Evolutionary conservation across 208 protist genomes (phyloP).

Genomic region (Trypanosomatidae sp.): DNA sequence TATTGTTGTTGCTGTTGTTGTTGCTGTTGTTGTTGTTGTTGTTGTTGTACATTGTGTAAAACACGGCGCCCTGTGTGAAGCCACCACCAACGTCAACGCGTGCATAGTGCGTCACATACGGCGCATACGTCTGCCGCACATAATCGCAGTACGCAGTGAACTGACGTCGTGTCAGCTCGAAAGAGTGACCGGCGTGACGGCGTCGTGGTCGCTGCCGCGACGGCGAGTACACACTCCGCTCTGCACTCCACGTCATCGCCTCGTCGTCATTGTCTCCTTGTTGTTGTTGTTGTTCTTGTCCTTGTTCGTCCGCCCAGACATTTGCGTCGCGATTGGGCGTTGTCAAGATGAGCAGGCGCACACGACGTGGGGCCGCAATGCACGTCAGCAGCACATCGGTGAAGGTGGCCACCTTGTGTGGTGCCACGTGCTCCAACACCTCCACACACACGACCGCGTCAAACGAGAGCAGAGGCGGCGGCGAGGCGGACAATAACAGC

Average conservation of each 20-base stretch:
- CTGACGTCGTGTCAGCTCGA: constrained; percentile 39
- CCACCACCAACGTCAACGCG: constrained; percentile 17
- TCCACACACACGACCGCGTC: constrained; percentile 48
- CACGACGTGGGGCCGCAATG: constrained; percentile 10
- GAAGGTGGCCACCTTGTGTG: constrained; percentile 20
- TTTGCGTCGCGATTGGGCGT: constrained; percentile 43
- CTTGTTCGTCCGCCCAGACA: background rate
- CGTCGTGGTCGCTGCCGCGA: constrained; percentile 2
- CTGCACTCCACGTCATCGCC: background rate
- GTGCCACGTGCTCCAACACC: constrained; percentile 34
- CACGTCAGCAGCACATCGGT: constrained; percentile 29
- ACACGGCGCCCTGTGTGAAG: constrained; percentile 35
- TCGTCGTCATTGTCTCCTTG: background rate
- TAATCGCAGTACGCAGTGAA: constrained; percentile 26
- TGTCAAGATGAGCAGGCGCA: constrained; percentile 20
- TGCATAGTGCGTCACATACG: constrained; percentile 14
- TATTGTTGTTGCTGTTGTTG: background rate
- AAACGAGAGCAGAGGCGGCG: too few relatives aligned
- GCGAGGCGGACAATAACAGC: too few relatives aligned
- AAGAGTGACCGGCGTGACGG: constrained; percentile 28
- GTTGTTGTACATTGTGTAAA: constrained; percentile 2
- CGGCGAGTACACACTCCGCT: constrained; percentile 13
- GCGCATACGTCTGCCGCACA: constrained; percentile 13
- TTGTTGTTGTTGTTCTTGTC: background rate
- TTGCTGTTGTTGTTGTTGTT: background rate